A percentile compares a stretch with the other conserved stretches of the same genome.
phyloP scores from a whole-genome alignment of 2,329 filamentous ascomycete genomes.

The Neoscytalidium dimidiatum region DNA sequence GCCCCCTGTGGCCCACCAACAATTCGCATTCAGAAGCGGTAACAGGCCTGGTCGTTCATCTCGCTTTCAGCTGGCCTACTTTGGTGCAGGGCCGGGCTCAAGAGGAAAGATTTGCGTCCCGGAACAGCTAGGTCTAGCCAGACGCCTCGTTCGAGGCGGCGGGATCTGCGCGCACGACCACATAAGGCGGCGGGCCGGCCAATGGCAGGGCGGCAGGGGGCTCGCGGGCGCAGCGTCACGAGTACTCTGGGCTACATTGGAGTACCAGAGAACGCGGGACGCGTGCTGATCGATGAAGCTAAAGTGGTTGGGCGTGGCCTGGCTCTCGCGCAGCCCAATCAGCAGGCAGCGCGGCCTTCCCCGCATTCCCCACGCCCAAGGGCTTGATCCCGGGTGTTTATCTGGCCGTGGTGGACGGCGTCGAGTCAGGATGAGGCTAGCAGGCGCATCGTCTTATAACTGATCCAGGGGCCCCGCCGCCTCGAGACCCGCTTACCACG shows the following conservation, averaged over 20 bases:
- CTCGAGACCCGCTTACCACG: constrained; percentile 12
- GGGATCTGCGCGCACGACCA: neutral
- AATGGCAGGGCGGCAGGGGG: neutral
- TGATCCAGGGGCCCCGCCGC: constrained; percentile 16
- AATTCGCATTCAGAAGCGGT: too few species aligned
- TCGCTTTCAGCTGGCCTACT: too few species aligned
- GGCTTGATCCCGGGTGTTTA: neutral
- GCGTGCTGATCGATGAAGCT: neutral
- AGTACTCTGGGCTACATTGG: neutral
- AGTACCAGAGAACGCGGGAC: neutral
- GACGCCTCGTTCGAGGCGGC: neutral
- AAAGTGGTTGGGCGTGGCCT: neutral
- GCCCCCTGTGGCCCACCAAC: too few species aligned
- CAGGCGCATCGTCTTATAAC: constrained; percentile 13
- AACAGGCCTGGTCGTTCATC: too few species aligned
- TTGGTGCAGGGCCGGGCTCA: too few species aligned
- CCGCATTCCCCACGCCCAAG: constrained; percentile 5
- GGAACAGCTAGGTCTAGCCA: neutral
- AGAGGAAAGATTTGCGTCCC: neutral
- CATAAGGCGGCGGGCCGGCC: neutral
- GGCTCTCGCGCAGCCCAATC: constrained; percentile 9
- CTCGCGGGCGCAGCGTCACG: neutral
- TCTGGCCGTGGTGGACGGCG: neutral
- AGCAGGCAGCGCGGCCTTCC: neutral
- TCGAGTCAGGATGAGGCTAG: constrained; percentile 12